These are phyloP conservation scores for Boletales sp. DNA, from an alignment of 768 basidiomycete species.

Conservation along the genomic window DNA sequence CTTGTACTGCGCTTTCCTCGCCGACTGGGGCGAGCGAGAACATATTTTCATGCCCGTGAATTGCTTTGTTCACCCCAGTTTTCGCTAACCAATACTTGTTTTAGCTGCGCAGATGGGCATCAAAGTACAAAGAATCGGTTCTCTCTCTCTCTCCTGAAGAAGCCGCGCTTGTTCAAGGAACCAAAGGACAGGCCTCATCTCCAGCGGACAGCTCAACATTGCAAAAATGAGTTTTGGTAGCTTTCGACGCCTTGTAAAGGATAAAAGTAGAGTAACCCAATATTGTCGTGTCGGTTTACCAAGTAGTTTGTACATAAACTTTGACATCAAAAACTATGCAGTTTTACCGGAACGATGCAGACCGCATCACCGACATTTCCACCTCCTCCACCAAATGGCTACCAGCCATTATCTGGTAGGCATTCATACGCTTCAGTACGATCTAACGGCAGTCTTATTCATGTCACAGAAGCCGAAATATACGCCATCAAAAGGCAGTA, in stretches of 20 bases:
- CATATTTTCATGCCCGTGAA: slow-evolving; percentile 68
- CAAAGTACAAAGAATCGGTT: slow-evolving; percentile 45
- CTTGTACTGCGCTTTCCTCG: slow-evolving; percentile 56
- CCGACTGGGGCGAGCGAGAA: slow-evolving; percentile 68
- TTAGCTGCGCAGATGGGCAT: slow-evolving; percentile 59
- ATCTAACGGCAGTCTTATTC: slow-evolving; percentile 11
- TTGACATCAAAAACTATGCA: slow-evolving; percentile 74
- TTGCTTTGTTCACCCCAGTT: slow-evolving; percentile 6
- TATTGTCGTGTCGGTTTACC: too few species aligned
- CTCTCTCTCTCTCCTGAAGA: slow-evolving; percentile 61
- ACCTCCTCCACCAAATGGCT: slow-evolving; percentile 35
- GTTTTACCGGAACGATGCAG: slow-evolving; percentile 62
- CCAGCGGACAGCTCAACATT: neutral
- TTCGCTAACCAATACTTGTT: neutral
- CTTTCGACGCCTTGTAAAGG: too few species aligned
- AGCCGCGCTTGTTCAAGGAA: slow-evolving; percentile 22
- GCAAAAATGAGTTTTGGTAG: too few species aligned
- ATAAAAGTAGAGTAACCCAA: too few species aligned
- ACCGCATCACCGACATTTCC: slow-evolving; percentile 36
- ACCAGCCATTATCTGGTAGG: slow-evolving; percentile 35
- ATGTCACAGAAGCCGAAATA: slow-evolving; percentile 36
- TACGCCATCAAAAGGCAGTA: slow-evolving; percentile 71
- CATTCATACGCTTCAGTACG: slow-evolving; percentile 22
- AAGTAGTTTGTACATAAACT: slow-evolving; percentile 38
- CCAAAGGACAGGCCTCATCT: neutral